phyloP scores from a whole-genome alignment of 108 stramenopile genomes.

The Skeletonema menzelii region DNA sequence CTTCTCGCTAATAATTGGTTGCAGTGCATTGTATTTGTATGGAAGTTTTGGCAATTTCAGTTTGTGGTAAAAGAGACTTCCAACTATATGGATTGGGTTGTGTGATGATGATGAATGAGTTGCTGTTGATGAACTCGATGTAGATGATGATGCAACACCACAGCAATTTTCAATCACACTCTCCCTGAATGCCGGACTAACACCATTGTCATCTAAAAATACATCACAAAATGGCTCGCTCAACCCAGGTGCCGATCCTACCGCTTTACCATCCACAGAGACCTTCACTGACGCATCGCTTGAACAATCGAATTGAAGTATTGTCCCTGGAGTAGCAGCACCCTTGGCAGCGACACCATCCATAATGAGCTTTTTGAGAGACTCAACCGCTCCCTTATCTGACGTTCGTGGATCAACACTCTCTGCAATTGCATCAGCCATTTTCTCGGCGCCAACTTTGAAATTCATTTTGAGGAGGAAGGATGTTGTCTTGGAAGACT shows the following conservation, averaged over 20 bases:
- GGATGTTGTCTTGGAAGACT: constrained; percentile 53
- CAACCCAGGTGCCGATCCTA: constrained; percentile 64
- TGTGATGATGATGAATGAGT: not conserved
- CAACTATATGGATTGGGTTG: not conserved
- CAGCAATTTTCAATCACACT: constrained; percentile 73
- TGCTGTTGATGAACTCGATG: not conserved
- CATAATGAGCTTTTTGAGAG: constrained; percentile 68
- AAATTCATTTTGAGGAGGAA: constrained; percentile 81
- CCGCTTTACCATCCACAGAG: constrained; percentile 67
- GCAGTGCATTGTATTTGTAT: constrained; percentile 55
- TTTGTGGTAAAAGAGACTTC: constrained; percentile 1
- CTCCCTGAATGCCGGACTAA: constrained; percentile 62
- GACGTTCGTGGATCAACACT: constrained; percentile 70
- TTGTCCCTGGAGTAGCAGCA: constrained; percentile 74
- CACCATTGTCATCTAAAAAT: constrained; percentile 81
- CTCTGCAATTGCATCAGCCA: constrained; percentile 84
- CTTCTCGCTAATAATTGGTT: constrained; percentile 50
- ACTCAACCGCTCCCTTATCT: constrained; percentile 49
- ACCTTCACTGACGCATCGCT: constrained; percentile 55
- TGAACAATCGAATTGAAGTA: constrained; percentile 71
- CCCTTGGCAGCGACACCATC: constrained; percentile 66
- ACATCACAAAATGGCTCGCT: constrained; percentile 80
- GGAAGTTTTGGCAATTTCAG: constrained; percentile 53
- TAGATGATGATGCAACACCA: not conserved
- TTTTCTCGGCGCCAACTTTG: constrained; percentile 86